Conservation (phyloP, 768 basidiomycete genomes). For the Boletus speciosus region DNA sequence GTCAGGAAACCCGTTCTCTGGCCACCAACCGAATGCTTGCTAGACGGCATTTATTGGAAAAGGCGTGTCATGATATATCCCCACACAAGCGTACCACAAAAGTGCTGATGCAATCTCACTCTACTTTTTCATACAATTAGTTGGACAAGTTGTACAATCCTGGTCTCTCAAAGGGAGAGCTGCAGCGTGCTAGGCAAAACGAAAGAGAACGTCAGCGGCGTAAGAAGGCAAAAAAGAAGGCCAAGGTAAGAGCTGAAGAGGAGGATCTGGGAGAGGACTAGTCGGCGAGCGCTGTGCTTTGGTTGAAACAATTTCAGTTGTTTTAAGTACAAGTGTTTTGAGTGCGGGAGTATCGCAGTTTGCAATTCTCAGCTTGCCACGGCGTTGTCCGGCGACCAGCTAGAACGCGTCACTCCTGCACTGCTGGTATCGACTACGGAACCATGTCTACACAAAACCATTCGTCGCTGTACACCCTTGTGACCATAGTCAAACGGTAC, state of each 20-base stretch:
- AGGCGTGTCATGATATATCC: slow-evolving; percentile 49
- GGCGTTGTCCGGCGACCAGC: slow-evolving; percentile 9
- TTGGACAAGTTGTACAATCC: slow-evolving; percentile 72
- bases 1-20: slow-evolving; percentile 86
- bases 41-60: slow-evolving; percentile 67
- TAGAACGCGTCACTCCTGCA: background rate
- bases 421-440: background rate
- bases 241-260: slow-evolving; percentile 28
- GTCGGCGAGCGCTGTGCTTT: background rate
- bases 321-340: background rate
- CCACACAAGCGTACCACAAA: slow-evolving; percentile 3
- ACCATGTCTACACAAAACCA: slow-evolving; percentile 35
- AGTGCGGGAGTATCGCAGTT: too few species aligned
- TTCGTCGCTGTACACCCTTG: slow-evolving; percentile 63
- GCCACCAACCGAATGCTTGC: slow-evolving; percentile 76
- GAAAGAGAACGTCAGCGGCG: slow-evolving; percentile 71
- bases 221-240: slow-evolving; percentile 79
- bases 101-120: slow-evolving; percentile 18
- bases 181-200: slow-evolving; percentile 67
- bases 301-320: background rate
- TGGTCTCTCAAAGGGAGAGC: slow-evolving; percentile 67
- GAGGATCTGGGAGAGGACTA: slow-evolving; percentile 15
- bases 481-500: slow-evolving; percentile 81
- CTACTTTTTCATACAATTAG: slow-evolving; percentile 35
- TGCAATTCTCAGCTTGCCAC: background rate